These are phyloP conservation scores for Globisporangium nunn DNA, from an alignment of 352 stramenopile genomes.

Conservation along the genomic window DNA sequence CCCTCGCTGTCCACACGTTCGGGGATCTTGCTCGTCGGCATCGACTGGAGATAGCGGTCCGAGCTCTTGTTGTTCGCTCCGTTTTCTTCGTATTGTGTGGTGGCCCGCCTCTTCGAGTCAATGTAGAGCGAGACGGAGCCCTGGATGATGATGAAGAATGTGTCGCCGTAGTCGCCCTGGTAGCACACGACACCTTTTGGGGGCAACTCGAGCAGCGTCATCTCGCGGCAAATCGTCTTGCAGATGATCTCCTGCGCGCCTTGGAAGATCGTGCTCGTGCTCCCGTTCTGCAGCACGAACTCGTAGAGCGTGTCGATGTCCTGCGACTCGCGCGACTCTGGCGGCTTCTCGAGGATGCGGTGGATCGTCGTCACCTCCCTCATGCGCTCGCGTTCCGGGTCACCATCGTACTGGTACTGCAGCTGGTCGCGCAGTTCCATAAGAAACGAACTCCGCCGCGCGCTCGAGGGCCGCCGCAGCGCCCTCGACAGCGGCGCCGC, in stretches of 20 bases:
- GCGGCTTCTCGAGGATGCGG: slow-evolving; percentile 36
- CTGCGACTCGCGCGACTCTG: slow-evolving; percentile 31
- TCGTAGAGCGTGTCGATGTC: slow-evolving; percentile 80
- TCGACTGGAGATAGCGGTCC: slow-evolving; percentile 11
- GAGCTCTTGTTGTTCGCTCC: slow-evolving; percentile 15
- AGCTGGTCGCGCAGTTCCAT: slow-evolving; percentile 58
- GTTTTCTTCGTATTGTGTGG: slow-evolving; percentile 5
- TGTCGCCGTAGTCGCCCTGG: slow-evolving; percentile 78
- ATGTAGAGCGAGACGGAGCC: slow-evolving; percentile 75
- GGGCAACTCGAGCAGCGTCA: slow-evolving; percentile 69
- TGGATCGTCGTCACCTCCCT: slow-evolving; percentile 48
- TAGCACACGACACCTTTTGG: slow-evolving; percentile 62
- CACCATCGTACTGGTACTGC: slow-evolving; percentile 27
- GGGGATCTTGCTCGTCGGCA: not conserved
- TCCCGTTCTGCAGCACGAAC: slow-evolving; percentile 75
- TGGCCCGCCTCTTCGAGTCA: slow-evolving; percentile 42
- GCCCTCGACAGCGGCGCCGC: slow-evolving; percentile 7
- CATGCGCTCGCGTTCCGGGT: slow-evolving; percentile 34
- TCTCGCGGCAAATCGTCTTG: slow-evolving; percentile 85
- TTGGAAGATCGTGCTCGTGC: slow-evolving; percentile 76
- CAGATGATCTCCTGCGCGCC: slow-evolving; percentile 82
- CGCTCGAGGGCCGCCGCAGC: slow-evolving; percentile 25
- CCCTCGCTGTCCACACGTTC: slow-evolving; percentile 8
- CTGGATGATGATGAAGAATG: slow-evolving; percentile 74
- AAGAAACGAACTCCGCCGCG: slow-evolving; percentile 36